These are phyloP conservation scores for Cryptococcus neoformans DNA, from an alignment of 1,284 basidiomycete genomes.

Conservation along the genomic window DNA sequence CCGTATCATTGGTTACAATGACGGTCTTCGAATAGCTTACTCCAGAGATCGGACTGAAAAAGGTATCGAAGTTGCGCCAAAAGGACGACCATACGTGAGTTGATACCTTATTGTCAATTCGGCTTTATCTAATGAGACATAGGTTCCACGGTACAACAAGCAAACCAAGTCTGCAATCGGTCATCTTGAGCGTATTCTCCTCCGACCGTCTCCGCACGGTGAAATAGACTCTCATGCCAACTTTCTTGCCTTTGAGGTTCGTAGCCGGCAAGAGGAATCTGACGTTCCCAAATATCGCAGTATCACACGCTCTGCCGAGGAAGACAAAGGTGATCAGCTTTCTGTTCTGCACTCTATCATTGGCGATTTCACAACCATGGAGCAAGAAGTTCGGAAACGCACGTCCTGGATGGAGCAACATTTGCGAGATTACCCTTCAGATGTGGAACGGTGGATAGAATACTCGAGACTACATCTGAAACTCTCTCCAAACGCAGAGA, in stretches of 20 bases:
- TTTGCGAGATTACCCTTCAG: slow-evolving; percentile 23
- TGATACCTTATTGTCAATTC: not conserved
- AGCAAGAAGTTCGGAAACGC: slow-evolving; percentile 24
- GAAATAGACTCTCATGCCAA: slow-evolving; percentile 1
- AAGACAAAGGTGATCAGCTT: slow-evolving; percentile 19
- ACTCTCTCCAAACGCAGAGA: slow-evolving; percentile 11
- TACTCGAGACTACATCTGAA: slow-evolving; percentile 40
- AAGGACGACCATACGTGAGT: slow-evolving; percentile 29
- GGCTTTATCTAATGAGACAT: not conserved
- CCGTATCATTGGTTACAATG: slow-evolving; percentile 23
- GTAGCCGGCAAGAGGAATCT: not conserved
- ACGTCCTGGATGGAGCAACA: slow-evolving; percentile 35
- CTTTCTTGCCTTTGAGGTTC: slow-evolving; percentile 11
- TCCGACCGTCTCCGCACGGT: slow-evolving; percentile 10
- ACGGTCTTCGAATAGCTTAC: slow-evolving; percentile 25
- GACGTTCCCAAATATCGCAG: slow-evolving; percentile 12
- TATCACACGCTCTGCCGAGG: slow-evolving; percentile 7
- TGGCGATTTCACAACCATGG: slow-evolving; percentile 26
- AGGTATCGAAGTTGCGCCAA: slow-evolving; percentile 32
- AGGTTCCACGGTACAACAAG: slow-evolving; percentile 23
- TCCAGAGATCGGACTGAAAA: slow-evolving; percentile 26
- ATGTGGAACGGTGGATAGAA: slow-evolving; percentile 37
- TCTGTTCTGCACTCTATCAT: slow-evolving; percentile 18
- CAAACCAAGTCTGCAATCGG: slow-evolving; percentile 7
- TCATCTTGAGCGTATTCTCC: slow-evolving; percentile 18